Evolutionary conservation across 805 yeast genomes (phyloP).

Genomic region (Maudiozyma barnettii): DNA sequence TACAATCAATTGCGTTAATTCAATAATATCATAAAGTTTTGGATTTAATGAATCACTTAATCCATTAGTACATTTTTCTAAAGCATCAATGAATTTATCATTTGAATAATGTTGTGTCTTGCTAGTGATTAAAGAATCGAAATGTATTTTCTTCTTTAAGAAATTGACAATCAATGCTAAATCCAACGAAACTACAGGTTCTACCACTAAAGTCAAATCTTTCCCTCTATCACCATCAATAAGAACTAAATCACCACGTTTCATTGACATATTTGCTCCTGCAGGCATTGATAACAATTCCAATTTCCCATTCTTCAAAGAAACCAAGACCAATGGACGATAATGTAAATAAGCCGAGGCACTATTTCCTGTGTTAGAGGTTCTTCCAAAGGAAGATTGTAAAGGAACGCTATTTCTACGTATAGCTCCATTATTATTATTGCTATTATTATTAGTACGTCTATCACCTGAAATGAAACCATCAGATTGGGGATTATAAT

Average conservation of each 20-base stretch:
- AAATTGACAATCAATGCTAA: constrained; percentile 65
- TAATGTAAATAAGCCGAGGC: constrained; percentile 25
- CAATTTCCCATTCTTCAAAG: constrained; percentile 55
- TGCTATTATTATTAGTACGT: constrained; percentile 1
- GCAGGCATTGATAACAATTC: constrained; percentile 63
- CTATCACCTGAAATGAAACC: constrained; percentile 22
- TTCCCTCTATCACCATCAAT: constrained; percentile 83
- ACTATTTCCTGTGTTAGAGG: background rate
- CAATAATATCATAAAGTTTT: constrained; percentile 35
- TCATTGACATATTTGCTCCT: constrained; percentile 50
- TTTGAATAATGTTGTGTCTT: constrained; percentile 26
- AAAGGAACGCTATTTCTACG: background rate
- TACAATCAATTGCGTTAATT: constrained; percentile 43
- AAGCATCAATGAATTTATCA: constrained; percentile 18
- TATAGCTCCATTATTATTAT: background rate
- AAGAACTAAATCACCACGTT: constrained; percentile 56
- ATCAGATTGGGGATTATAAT: constrained; percentile 33
- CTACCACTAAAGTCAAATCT: constrained; percentile 64
- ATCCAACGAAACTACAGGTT: constrained; percentile 53
- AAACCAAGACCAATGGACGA: constrained; percentile 36
- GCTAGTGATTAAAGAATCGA: constrained; percentile 28
- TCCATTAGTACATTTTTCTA: constrained; percentile 21
- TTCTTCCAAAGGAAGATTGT: background rate
- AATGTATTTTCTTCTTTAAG: constrained; percentile 62
- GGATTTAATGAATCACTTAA: constrained; percentile 22